phyloP scores from a whole-genome alignment of 192 early-diverging fungal genomes.

The Gaertneriomyces sp. region DNA sequence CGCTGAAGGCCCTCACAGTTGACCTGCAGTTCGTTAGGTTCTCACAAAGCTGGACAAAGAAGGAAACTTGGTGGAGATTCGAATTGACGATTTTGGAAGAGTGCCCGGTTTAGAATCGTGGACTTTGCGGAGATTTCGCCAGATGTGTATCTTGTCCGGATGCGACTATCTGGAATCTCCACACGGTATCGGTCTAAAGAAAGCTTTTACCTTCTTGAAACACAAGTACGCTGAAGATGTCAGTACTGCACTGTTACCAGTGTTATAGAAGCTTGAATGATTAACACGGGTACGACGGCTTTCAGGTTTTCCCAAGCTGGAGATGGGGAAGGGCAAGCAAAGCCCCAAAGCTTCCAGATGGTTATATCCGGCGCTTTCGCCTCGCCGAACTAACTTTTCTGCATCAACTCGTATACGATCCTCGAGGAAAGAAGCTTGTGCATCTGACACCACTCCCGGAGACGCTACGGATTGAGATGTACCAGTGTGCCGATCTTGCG shows the following conservation, averaged over 20 bases:
- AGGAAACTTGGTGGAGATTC: constrained; percentile 67
- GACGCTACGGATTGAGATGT: constrained; percentile 25
- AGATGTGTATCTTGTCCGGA: constrained; percentile 96
- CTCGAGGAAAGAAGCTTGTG: constrained; percentile 43
- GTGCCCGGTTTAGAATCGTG: constrained; percentile 33
- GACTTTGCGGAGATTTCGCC: constrained; percentile 59
- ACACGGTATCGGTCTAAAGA: constrained; percentile 83
- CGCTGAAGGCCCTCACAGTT: background rate
- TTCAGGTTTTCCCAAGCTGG: constrained; percentile 37
- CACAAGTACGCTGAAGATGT: constrained; percentile 26
- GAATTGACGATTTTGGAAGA: constrained; percentile 46
- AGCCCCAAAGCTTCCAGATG: constrained; percentile 49
- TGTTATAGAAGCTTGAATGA: too few relatives aligned
- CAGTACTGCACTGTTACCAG: background rate
- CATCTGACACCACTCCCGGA: constrained; percentile 55
- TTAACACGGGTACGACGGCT: background rate
- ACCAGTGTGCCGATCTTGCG: too few relatives aligned
- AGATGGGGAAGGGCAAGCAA: constrained; percentile 45
- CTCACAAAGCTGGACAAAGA: constrained; percentile 79
- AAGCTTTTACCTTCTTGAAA: constrained; percentile 49
- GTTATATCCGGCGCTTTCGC: constrained; percentile 68
- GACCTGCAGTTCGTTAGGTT: constrained; percentile 36
- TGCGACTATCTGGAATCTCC: constrained; percentile 91
- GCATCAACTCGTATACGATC: constrained; percentile 88
- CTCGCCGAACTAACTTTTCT: constrained; percentile 84